Base-by-base conservation (phyloP, 1,139 yeast species). In the Sugiyamaella japonica region DNA sequence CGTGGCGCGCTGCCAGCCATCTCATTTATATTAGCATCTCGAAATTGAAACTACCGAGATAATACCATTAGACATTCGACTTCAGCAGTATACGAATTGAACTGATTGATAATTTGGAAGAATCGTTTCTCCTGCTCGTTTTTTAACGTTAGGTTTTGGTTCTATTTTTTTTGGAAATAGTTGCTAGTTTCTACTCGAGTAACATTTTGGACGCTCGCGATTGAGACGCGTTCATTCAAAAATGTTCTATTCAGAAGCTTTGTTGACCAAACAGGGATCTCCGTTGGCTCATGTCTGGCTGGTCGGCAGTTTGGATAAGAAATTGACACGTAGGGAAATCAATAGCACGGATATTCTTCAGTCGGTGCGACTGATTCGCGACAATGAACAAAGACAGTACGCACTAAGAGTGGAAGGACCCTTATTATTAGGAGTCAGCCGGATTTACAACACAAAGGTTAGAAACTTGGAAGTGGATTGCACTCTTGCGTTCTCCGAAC, bases 221-320 rank as follows among this genome's bases (percentile, higher is more conserved):
- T 29, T 2, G 34, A 34, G 38, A 34, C 38, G 38, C 38, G 38
- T 34, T 34, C 13, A n/a, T n/a, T 34, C 29, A 23, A 49, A 16
- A 37, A 59, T 59, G 62, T 55, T 58, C 25, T 59, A 46, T 37
- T 56, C 61, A 15, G 61, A 58, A 38, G 52, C 53, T 13, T 69
- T 82, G 50, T 73, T 83, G 23, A 74, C 87, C 7, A 83, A 81
- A 59, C 85, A 85, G 66, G 95, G 96, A 2, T 48, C 51, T 8
- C 95, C 96, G 1, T 74, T 90, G 63, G 96, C 96, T 5, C 87
- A 86, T 62, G 93, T 89, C 13, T 91, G 97, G 97, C 78, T 91
- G 53, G 97, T 97, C 2, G 93, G 97, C 34, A 90, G 89, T 68
- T 79, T 89, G 71, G 96, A 88, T 64, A 83, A 85, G 65, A 87